Conservation (phyloP, 1,139 yeast species). For the Suhomyces bribrorum region DNA sequence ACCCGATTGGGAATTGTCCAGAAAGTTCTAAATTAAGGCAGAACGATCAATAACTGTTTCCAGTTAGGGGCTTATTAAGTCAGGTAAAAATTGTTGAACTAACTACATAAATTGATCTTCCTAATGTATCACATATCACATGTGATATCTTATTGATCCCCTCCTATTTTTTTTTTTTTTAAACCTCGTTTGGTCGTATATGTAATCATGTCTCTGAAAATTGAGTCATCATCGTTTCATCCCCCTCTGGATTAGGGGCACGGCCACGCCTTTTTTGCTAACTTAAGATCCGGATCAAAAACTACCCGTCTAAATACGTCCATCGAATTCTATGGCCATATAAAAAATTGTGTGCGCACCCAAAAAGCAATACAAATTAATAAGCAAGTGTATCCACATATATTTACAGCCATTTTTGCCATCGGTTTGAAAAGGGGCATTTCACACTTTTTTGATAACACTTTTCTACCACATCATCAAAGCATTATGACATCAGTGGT, state of each 20-base stretch:
- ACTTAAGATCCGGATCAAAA: neutral
- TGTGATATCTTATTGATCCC: too few relatives aligned
- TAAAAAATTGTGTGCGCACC: conserved; percentile 8
- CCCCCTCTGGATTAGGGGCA: neutral
- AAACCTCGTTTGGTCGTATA: too few relatives aligned
- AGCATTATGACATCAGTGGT: conserved; percentile 49
- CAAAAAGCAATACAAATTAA: conserved; percentile 14
- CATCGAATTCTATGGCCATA: neutral
- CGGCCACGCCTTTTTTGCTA: conserved; percentile 2
- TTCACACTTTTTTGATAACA: conserved; percentile 1
- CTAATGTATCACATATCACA: too few relatives aligned
- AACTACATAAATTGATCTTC: too few relatives aligned
- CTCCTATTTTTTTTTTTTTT: too few relatives aligned
- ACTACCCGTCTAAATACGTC: neutral
- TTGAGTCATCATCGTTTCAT: conserved; percentile 5
- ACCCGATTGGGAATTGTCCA: conserved; percentile 6
- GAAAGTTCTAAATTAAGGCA: conserved; percentile 9
- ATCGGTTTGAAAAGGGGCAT: conserved; percentile 5
- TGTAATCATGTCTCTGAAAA: too few relatives aligned
- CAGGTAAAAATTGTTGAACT: too few relatives aligned
- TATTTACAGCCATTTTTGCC: conserved; percentile 15
- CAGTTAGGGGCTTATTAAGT: too few relatives aligned
- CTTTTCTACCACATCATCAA: neutral
- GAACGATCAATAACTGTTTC: neutral
- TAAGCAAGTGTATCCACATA: conserved; percentile 12